Evolutionary conservation across 768 basidiomycete species (phyloP), one percentile per base, ranked within the genome.

Genomic region (Pleurotus ostreatus): DNA sequence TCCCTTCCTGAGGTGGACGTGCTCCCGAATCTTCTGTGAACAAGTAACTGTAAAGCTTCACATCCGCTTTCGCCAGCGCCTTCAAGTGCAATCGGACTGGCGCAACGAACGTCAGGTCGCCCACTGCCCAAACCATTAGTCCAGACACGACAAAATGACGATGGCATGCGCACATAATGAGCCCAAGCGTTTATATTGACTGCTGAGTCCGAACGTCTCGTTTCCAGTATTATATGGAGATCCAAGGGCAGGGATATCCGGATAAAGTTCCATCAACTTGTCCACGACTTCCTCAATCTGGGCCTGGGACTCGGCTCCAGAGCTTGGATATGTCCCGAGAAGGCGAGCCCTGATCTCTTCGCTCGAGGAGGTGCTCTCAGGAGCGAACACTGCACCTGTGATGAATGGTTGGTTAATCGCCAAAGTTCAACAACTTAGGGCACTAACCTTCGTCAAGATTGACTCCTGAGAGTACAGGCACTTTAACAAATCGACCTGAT

Each of bases 391-490:
- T 4, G 77, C 75, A 1, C 71, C 76, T 77, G 22, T 1, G 11
- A 5, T 26, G 7, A 26, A 16, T 22, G 5, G 3, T 5, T 7
- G 12, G 12, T 5, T 5, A 13, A 49, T n/a, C 16, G 43, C 26
- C n/a, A 25, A 57, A 16, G 11, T 11, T 2, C 7, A 0, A 9
- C 2, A 9, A 30, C 23, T 9, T 30, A 46, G 15, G 13, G 41
- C 15, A 49, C 62, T 13, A 25, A 78, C 79, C 78, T 70, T 80
- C 78, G 61, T 81, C 78, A 6, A 74, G 63, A 58, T 67, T 70
- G 4, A 74, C 72, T 15, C 78, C 78, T 46, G 74, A 63, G 25
- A 80, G 78, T 59, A 78, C 75, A 0, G 79, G 78, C 3, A 80
- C 55, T n/a, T 63, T 61, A 1, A 63, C 59, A 34, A 70, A 70